Percentiles rank a stretch among this genome's conserved stretches.
These are phyloP conservation scores for Schwanniomyces pseudopolymorphus DNA, from an alignment of 805 yeast species.

Conservation along the genomic window DNA sequence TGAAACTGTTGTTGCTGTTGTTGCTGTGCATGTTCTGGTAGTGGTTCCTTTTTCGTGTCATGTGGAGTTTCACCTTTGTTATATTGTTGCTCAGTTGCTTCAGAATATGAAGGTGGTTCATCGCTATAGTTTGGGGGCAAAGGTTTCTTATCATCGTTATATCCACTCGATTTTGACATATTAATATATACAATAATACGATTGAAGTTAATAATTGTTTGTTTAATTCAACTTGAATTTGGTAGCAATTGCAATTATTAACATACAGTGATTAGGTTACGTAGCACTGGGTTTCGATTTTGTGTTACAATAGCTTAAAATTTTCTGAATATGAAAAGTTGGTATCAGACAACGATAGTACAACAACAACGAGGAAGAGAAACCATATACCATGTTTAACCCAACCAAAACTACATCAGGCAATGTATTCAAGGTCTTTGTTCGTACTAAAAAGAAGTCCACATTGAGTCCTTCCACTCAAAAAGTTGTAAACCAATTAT, in stretches of 20 bases:
- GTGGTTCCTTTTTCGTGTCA: slow-evolving; percentile 2
- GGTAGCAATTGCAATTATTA: not conserved
- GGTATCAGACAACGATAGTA: not conserved
- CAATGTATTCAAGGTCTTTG: slow-evolving; percentile 16
- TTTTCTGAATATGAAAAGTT: not conserved
- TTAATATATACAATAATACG: no score
- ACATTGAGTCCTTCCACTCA: slow-evolving; percentile 39
- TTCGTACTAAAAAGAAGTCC: slow-evolving; percentile 31
- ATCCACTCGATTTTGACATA: not conserved
- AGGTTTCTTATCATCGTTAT: not conserved
- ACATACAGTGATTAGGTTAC: not conserved
- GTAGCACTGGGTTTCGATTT: not conserved
- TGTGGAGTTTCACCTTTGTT: not conserved
- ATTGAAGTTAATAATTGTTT: no score
- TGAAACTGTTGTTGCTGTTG: slow-evolving; percentile 5
- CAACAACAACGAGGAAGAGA: not conserved
- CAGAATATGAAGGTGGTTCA: slow-evolving; percentile 13
- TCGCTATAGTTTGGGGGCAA: not conserved
- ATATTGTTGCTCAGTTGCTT: slow-evolving; percentile 2
- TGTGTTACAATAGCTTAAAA: not conserved
- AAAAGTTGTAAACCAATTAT: slow-evolving; percentile 55
- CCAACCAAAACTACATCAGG: not conserved
- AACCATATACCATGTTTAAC: not conserved
- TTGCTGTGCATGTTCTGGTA: not conserved
- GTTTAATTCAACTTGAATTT: not conserved